Conservation (phyloP, 2,329 filamentous ascomycete species). For the Aureobasidium leucospermi region DNA sequence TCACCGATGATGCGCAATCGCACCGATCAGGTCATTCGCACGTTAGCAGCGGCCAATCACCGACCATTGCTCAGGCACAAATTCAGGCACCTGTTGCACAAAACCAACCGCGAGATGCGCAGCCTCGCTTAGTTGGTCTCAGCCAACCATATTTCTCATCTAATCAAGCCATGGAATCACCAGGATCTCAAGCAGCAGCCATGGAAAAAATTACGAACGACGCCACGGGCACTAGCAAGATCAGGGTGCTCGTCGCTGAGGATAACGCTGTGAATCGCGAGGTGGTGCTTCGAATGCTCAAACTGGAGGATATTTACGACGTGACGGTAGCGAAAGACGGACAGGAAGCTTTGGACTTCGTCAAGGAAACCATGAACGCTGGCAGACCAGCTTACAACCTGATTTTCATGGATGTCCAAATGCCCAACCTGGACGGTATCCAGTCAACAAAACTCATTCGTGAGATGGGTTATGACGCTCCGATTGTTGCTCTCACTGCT, state of each 20-base stretch:
- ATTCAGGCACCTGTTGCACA: constrained; percentile 19
- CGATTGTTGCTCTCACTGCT: constrained; percentile 84
- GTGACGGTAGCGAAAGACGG: constrained; percentile 64
- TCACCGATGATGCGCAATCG: constrained; percentile 11
- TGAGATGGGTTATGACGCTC: constrained; percentile 75
- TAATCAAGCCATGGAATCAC: constrained; percentile 39
- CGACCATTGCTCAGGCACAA: constrained; percentile 18
- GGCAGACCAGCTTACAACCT: constrained; percentile 55
- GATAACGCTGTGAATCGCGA: constrained; percentile 61
- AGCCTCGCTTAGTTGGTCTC: constrained; percentile 74
- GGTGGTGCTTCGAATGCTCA: constrained; percentile 57
- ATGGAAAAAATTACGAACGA: constrained; percentile 60
- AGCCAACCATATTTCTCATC: constrained; percentile 72
- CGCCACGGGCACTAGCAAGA: constrained; percentile 50
- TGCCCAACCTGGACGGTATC: constrained; percentile 87
- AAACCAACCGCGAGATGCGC: constrained; percentile 49
- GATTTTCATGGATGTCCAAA: constrained; percentile 91
- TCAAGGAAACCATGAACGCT: constrained; percentile 65
- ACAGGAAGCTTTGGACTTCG: constrained; percentile 79
- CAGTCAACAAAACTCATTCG: constrained; percentile 81
- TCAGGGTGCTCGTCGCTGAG: constrained; percentile 82
- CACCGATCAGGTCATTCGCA: constrained; percentile 11
- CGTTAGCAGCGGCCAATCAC: constrained; percentile 9
- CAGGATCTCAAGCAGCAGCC: constrained; percentile 56
- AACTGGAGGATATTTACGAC: constrained; percentile 74